Percentiles rank a stretch among this genome's conserved stretches.
Conservation (phyloP, 1,139 yeast species). For the Diutina pseudorugosa region DNA sequence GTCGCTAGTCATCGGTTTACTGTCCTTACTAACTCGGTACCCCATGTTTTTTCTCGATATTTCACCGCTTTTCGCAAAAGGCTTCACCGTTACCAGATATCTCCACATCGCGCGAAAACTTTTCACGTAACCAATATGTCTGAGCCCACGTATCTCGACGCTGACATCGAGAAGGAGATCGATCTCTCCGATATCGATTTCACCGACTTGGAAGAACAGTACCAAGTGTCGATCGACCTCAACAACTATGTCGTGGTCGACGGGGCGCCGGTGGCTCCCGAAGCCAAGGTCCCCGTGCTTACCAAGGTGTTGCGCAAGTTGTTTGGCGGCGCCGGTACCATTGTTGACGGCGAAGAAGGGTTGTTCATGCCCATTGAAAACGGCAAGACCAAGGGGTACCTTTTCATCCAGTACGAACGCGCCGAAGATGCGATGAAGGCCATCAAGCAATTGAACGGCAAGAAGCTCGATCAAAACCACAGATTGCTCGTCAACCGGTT, state of each 20-base stretch:
- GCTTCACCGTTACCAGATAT: too few relatives aligned
- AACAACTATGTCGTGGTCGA: conserved; percentile 82
- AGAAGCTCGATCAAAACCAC: conserved; percentile 89
- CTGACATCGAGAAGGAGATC: conserved; percentile 28
- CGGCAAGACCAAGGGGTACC: conserved; percentile 77
- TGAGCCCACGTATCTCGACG: conserved; percentile 4
- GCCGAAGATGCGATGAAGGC: conserved; percentile 66
- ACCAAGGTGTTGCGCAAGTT: conserved; percentile 78
- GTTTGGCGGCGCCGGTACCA: conserved; percentile 57
- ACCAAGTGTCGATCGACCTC: conserved; percentile 44
- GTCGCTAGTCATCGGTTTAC: too few relatives aligned
- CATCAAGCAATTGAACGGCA: conserved; percentile 69
- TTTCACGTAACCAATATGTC: neutral
- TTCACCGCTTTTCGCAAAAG: neutral
- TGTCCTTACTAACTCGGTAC: too few relatives aligned
- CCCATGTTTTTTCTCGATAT: neutral
- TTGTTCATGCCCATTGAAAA: conserved; percentile 73
- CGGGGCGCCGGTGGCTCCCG: conserved; percentile 95
- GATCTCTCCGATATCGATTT: conserved; percentile 60
- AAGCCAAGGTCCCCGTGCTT: conserved; percentile 71
- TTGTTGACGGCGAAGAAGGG: conserved; percentile 54
- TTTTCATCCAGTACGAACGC: conserved; percentile 72
- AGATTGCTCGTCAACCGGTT: conserved; percentile 75
- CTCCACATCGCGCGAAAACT: neutral
- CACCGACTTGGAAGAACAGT: conserved; percentile 76